These are phyloP conservation scores for Carallia pectinifolia DNA, from an alignment of 345 rosid genomes.

Conservation along the genomic window DNA sequence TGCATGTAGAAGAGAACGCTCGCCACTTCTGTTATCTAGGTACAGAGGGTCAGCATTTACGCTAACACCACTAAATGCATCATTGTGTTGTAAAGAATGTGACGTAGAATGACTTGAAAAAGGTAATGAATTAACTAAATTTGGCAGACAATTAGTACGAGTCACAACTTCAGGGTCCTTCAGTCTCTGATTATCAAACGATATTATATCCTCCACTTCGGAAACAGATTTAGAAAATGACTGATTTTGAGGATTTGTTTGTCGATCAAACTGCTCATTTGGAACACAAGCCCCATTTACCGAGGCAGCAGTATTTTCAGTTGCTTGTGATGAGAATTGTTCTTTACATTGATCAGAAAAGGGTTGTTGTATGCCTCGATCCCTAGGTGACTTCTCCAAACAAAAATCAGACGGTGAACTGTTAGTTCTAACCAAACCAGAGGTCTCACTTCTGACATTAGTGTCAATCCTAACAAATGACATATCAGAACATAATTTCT, in stretches of 20 bases:
- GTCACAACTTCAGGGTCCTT: slow-evolving; percentile 57
- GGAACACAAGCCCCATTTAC: slow-evolving; percentile 7
- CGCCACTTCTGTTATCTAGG: slow-evolving; percentile 36
- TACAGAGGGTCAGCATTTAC: slow-evolving; percentile 32
- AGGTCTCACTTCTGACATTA: slow-evolving; percentile 32
- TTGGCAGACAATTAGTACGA: slow-evolving; percentile 29
- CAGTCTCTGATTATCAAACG: slow-evolving; percentile 54
- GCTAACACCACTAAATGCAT: slow-evolving; percentile 20
- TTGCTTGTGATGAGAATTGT: slow-evolving; percentile 21
- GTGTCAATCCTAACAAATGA: slow-evolving; percentile 38
- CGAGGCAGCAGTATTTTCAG: slow-evolving; percentile 34
- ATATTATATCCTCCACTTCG: slow-evolving; percentile 45
- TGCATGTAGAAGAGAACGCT: slow-evolving; percentile 19
- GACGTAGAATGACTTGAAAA: slow-evolving; percentile 43
- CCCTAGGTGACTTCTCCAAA: slow-evolving; percentile 37
- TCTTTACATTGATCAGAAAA: slow-evolving; percentile 16
- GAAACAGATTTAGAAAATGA: slow-evolving; percentile 17
- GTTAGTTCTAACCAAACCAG: slow-evolving; percentile 28
- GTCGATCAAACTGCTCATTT: slow-evolving; percentile 11
- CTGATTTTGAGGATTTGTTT: slow-evolving; percentile 9
- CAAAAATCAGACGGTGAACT: slow-evolving; percentile 38
- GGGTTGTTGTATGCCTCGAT: slow-evolving; percentile 33
- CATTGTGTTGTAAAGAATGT: slow-evolving; percentile 36
- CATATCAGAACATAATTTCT: slow-evolving; percentile 22
- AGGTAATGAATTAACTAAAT: slow-evolving; percentile 35